Conservation (phyloP, 805 yeast species). For the Debaryomyces castellii region DNA sequence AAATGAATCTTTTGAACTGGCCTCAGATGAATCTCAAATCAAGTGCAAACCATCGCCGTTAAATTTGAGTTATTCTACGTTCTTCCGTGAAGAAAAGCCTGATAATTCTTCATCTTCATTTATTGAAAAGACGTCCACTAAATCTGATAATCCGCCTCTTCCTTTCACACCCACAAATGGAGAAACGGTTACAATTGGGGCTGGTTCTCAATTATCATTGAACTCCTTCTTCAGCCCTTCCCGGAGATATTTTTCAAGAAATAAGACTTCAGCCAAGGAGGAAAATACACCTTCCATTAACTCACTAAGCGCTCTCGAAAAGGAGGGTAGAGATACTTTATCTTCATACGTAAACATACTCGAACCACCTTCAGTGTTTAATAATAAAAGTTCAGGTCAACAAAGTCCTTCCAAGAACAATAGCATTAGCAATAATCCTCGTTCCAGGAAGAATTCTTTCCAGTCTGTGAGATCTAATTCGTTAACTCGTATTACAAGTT, state of each 20-base stretch:
- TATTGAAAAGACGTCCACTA: not conserved
- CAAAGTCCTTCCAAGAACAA: conserved; percentile 2
- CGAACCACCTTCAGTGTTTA: conserved; percentile 40
- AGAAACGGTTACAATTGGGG: conserved; percentile 36
- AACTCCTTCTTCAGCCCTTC: conserved; percentile 40
- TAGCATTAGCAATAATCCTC: not conserved
- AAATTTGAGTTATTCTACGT: conserved; percentile 1
- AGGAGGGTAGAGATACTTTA: not conserved
- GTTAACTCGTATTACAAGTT: conserved; percentile 35
- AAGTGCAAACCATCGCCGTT: conserved; percentile 8
- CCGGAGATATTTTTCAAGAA: conserved; percentile 30
- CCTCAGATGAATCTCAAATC: not conserved
- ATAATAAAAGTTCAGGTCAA: conserved; percentile 9
- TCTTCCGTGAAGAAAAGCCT: not conserved
- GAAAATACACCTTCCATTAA: conserved; percentile 27
- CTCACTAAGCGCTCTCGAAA: conserved; percentile 27
- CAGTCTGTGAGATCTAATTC: conserved; percentile 21
- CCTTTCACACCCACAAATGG: conserved; percentile 27
- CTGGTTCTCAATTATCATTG: conserved; percentile 33
- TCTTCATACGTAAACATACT: conserved; percentile 22
- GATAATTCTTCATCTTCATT: not conserved
- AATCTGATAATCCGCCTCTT: conserved; percentile 10
- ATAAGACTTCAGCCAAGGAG: conserved; percentile 11
- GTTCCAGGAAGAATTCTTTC: conserved; percentile 28
- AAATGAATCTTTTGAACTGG: conserved; percentile 16